Evolutionary conservation across 1,284 basidiomycete genomes (phyloP), one percentile per base, ranked within the genome.

Genomic region (Testicularia cyperi): DNA sequence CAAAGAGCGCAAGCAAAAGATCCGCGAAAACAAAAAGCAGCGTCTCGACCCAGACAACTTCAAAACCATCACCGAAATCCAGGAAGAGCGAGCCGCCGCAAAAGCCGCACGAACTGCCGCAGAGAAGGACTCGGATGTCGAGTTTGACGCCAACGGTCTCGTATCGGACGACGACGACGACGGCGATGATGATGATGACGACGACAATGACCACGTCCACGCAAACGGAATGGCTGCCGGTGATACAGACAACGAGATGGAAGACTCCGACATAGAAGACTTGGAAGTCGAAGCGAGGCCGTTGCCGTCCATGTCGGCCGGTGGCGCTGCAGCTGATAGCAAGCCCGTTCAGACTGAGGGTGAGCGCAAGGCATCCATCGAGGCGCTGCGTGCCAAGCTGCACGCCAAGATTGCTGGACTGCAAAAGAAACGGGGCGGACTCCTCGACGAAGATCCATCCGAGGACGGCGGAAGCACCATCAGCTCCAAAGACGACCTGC

Each of bases 21-120:
- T 53, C 12, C 52, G 54, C 13, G 64, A 56, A 22, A 57, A 64
- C 4, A 74, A 72, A 45, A 48, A 66, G 48, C 64, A 65, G 26
- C 52, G 64, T 41, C 62, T 74, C 26, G 71, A 75, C 31, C 71
- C 73, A 5, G 70, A 57, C 38, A 74, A 74, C 57, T 47, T 53
- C 36, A 67, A 65, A 38, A 63, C 55, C 6, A 57, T 69, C 6
- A 43, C 53, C 15, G 60, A 72, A 12, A 44, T 74, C 14, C 68
- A 71, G 39, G 58, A 51, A 2, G 60, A 72, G 26, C 54, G 70
- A 18, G 60, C 56, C 3, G 54, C 60, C n/a, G 49, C 44, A 7
- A 55, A 56, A 33, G 53, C 55, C 2, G 64, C 57, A 20, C 38
- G 46, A n/a, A 25, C 42, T 14, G 58, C 42, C 6, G 60, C 44